Percentiles rank a stretch among this genome's conserved stretches.
Evolutionary conservation across 257 asterid species (phyloP).

Genomic region (Apocynum venetum): DNA sequence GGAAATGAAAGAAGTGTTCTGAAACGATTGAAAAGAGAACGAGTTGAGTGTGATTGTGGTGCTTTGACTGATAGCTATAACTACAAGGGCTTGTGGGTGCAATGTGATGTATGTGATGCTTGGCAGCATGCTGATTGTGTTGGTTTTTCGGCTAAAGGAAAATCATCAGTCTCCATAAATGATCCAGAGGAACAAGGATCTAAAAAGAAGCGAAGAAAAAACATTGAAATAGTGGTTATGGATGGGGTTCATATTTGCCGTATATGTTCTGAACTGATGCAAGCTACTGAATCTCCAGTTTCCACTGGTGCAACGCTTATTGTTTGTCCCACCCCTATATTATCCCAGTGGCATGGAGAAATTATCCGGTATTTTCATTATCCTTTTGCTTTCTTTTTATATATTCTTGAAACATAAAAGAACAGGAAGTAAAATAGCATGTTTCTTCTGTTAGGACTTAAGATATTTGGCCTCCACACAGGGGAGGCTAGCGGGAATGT

Average conservation of each 20-base stretch:
- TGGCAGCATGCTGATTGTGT: conserved; percentile 99
- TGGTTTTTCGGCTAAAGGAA: conserved; percentile 65
- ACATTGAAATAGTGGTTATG: conserved; percentile 49
- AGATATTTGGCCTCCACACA: not conserved
- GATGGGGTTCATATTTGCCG: conserved; percentile 62
- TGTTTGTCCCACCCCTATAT: conserved; percentile 94
- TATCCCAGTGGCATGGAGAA: conserved; percentile 98
- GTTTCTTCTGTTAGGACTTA: not conserved
- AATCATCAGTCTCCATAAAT: conserved; percentile 30
- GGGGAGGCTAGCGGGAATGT: not conserved
- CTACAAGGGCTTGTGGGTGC: conserved; percentile 89
- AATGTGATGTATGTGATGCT: conserved; percentile 95
- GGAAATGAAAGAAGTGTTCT: conserved; percentile 37
- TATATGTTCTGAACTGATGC: conserved; percentile 71
- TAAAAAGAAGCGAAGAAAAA: conserved; percentile 30
- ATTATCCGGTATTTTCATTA: conserved; percentile 72
- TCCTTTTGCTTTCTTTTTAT: conserved; percentile 23
- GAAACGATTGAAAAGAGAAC: conserved; percentile 78
- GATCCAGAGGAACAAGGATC: conserved; percentile 26
- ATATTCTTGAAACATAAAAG: not conserved
- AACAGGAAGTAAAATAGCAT: not conserved
- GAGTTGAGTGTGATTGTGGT: conserved; percentile 94
- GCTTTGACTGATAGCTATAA: conserved; percentile 80
- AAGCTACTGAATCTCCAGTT: conserved; percentile 81
- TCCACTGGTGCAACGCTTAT: conserved; percentile 94